Percentiles rank a stretch among this genome's conserved stretches.
Conservation (phyloP, 2,329 filamentous ascomycete genomes). For the Fusarium brachygibbosum region DNA sequence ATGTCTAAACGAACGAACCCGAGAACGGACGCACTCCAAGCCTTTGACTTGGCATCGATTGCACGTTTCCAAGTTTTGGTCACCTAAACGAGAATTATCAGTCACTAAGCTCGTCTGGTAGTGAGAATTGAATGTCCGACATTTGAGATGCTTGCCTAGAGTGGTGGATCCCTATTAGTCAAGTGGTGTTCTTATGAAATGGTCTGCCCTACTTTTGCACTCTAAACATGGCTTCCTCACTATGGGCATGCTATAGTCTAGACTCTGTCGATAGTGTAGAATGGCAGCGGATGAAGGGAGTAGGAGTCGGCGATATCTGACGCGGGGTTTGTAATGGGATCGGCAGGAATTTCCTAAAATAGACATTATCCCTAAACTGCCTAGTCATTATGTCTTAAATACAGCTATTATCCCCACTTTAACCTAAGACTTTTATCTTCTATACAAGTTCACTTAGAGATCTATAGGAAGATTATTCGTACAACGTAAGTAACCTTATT, state of each 20-base stretch:
- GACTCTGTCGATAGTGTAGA: fast-evolving
- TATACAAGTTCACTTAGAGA: too few relatives aligned
- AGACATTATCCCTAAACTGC: not conserved
- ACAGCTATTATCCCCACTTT: too few relatives aligned
- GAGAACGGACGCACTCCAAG: slow-evolving; percentile 23
- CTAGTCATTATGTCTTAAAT: not conserved
- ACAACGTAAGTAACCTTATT: too few relatives aligned
- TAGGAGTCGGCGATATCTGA: slow-evolving; percentile 16
- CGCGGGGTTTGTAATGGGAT: not conserved
- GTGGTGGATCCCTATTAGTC: not conserved
- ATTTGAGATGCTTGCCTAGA: slow-evolving; percentile 44
- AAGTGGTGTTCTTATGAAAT: fast-evolving
- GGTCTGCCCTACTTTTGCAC: slow-evolving; percentile 29
- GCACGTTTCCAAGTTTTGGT: slow-evolving; percentile 18
- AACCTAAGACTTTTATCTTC: not conserved
- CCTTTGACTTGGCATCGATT: slow-evolving; percentile 28
- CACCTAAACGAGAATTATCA: slow-evolving; percentile 2
- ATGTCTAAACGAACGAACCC: slow-evolving; percentile 29
- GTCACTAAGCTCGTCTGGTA: not conserved
- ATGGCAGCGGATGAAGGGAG: not conserved
- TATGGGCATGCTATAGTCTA: slow-evolving; percentile 13
- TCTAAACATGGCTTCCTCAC: slow-evolving; percentile 39
- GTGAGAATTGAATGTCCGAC: not conserved
- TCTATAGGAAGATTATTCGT: too few relatives aligned
- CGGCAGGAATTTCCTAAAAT: not conserved